phyloP scores from a whole-genome alignment of 2,329 filamentous ascomycete species.

The Fusarium keratoplasticum region DNA sequence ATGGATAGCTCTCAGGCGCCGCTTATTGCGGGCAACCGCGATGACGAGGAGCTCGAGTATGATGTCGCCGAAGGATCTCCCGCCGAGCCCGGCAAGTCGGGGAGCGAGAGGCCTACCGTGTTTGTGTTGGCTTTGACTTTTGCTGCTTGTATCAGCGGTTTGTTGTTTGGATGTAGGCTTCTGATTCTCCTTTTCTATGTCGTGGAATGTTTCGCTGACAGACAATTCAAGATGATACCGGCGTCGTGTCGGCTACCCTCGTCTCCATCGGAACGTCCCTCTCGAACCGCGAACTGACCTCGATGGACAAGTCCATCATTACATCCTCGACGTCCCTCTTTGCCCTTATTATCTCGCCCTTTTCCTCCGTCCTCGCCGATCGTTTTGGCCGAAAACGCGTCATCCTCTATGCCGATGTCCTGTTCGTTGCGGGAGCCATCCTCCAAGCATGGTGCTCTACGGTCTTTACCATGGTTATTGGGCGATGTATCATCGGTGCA shows the following conservation, averaged over 20 bases:
- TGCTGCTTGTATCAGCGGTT: slow-evolving; percentile 74
- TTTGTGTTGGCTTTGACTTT: slow-evolving; percentile 73
- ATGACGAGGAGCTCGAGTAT: slow-evolving; percentile 50
- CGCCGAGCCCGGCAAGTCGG: slow-evolving; percentile 45
- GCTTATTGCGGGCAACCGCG: slow-evolving; percentile 49
- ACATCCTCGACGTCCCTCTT: slow-evolving; percentile 77
- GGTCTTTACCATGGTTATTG: slow-evolving; percentile 74
- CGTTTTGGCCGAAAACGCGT: slow-evolving; percentile 70
- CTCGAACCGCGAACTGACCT: slow-evolving; percentile 66
- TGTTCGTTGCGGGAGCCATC: slow-evolving; percentile 76
- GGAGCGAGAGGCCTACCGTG: slow-evolving; percentile 52
- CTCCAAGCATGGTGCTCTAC: slow-evolving; percentile 70
- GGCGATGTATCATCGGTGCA: slow-evolving; percentile 76
- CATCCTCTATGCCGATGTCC: slow-evolving; percentile 71
- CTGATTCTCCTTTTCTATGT: background rate
- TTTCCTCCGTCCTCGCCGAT: slow-evolving; percentile 74
- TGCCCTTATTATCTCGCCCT: slow-evolving; percentile 72
- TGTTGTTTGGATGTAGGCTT: slow-evolving; percentile 74
- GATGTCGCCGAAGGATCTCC: slow-evolving; percentile 41
- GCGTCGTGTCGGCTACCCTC: slow-evolving; percentile 76
- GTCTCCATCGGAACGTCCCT: slow-evolving; percentile 72
- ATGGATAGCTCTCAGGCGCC: slow-evolving; percentile 55
- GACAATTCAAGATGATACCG: slow-evolving; percentile 67
- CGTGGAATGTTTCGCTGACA: slow-evolving; percentile 1
- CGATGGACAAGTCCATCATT: slow-evolving; percentile 76